These are phyloP conservation scores for Cladosporium sp. DNA, from an alignment of 2,329 filamentous ascomycete genomes.

Conservation along the genomic window DNA sequence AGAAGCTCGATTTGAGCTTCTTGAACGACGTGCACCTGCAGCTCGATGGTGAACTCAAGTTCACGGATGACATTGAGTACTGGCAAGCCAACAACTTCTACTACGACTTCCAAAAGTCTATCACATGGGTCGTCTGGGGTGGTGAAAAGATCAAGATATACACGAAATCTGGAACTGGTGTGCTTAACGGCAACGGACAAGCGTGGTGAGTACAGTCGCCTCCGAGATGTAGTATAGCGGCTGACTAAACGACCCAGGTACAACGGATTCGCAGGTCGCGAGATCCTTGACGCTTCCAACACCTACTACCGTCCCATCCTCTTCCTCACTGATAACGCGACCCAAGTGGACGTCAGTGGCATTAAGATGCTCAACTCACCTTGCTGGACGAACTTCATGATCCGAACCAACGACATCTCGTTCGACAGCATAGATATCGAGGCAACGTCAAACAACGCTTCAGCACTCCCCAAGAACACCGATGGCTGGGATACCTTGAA, in stretches of 20 bases:
- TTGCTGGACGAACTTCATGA: constrained; percentile 66
- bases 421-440: constrained; percentile 59
- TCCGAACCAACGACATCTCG: constrained; percentile 57
- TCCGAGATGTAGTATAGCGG: neutral
- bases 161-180: constrained; percentile 48
- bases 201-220: constrained; percentile 47
- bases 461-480: constrained; percentile 58
- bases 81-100: constrained; percentile 49
- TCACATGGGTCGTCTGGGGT: constrained; percentile 67
- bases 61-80: constrained; percentile 70
- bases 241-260: constrained; percentile 13
- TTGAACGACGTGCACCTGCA: constrained; percentile 60
- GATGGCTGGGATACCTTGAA: constrained; percentile 65
- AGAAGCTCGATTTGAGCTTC: constrained; percentile 61
- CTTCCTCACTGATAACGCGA: constrained; percentile 64
- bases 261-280: constrained; percentile 48
- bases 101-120: constrained; percentile 55
- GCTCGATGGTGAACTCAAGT: constrained; percentile 55
- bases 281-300: constrained; percentile 53
- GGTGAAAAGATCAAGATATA: constrained; percentile 63
- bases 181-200: constrained; percentile 59
- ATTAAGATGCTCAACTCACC: constrained; percentile 63
- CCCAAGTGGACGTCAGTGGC: constrained; percentile 58
- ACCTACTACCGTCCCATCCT: constrained; percentile 61
- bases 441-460: constrained; percentile 53